Percentiles rank a stretch among this genome's conserved stretches.
phyloP scores from a whole-genome alignment of 2,329 filamentous ascomycete species.

The Huntiella bhutanensis region DNA sequence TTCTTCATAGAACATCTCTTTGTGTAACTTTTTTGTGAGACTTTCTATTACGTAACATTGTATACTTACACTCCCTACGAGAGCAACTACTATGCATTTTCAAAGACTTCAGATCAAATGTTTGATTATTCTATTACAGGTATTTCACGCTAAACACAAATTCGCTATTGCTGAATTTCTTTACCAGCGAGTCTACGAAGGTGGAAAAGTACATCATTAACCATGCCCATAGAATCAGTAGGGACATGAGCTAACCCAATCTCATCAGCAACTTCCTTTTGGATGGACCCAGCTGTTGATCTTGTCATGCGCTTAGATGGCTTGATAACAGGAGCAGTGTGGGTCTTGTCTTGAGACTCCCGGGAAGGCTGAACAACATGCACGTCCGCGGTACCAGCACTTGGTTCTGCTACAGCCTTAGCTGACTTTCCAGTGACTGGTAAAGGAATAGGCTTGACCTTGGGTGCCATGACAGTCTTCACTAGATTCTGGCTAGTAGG shows the following conservation, averaged over 20 bases:
- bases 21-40: too few relatives aligned
- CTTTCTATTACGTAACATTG: too few relatives aligned
- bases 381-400: background rate
- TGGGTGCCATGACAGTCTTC: background rate
- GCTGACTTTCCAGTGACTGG: background rate
- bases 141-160: too few relatives aligned
- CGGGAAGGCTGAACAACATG: slow-evolving; percentile 4
- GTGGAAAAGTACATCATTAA: slow-evolving; percentile 31
- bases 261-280: slow-evolving; percentile 9
- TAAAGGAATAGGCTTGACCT: slow-evolving; percentile 4
- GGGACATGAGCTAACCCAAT: slow-evolving; percentile 25
- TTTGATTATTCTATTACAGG: too few relatives aligned
- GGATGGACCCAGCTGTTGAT: background rate
- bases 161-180: too few relatives aligned
- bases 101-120: too few relatives aligned
- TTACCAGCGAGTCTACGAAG: background rate
- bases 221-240: slow-evolving; percentile 27
- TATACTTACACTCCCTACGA: too few relatives aligned
- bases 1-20: too few relatives aligned
- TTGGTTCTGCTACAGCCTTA: background rate
- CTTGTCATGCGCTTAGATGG: background rate
- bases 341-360: background rate
- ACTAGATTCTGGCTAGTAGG: background rate
- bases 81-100: too few relatives aligned
- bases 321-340: background rate